Conservation (phyloP, 495 filamentous ascomycete genomes). For the Hypoxylon perforatum region DNA sequence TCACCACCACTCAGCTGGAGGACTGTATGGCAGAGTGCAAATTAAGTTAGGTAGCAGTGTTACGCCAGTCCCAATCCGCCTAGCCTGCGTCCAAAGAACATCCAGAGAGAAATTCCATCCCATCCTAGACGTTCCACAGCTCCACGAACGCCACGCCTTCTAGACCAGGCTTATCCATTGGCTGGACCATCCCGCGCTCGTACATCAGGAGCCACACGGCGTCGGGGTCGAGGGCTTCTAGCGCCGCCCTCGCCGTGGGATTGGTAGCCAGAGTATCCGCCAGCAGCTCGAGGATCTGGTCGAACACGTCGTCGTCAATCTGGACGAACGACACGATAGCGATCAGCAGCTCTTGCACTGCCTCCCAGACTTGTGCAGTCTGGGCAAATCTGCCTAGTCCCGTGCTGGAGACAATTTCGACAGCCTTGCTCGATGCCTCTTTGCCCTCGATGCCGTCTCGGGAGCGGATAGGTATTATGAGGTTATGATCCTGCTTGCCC, state of each 20-base stretch:
- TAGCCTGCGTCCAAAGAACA: no score
- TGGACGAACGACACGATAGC: conserved; percentile 66
- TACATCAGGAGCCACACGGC: conserved; percentile 75
- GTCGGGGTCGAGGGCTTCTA: conserved; percentile 73
- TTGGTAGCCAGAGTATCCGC: conserved; percentile 59
- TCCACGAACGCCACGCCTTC: conserved; percentile 55
- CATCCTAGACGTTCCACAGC: neutral
- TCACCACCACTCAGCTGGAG: no score
- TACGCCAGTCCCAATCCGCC: no score
- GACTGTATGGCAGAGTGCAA: no score
- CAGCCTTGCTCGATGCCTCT: conserved; percentile 15
- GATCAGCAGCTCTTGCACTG: conserved; percentile 63
- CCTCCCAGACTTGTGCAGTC: conserved; percentile 68
- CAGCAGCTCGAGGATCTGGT: conserved; percentile 72
- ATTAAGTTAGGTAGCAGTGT: no score
- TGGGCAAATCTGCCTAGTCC: conserved; percentile 64
- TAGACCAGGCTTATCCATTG: conserved; percentile 49
- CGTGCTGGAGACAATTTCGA: conserved; percentile 24
- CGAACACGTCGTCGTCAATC: conserved; percentile 71
- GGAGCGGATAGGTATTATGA: conserved; percentile 44
- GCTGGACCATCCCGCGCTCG: conserved; percentile 48
- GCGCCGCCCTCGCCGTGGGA: conserved; percentile 60
- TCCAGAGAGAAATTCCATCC: no score
- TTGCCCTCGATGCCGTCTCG: conserved; percentile 23
- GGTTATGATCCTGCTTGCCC: conserved; percentile 33